Base-by-base conservation (phyloP, 257 asterid genomes). In the Salvia rosmarinus region DNA sequence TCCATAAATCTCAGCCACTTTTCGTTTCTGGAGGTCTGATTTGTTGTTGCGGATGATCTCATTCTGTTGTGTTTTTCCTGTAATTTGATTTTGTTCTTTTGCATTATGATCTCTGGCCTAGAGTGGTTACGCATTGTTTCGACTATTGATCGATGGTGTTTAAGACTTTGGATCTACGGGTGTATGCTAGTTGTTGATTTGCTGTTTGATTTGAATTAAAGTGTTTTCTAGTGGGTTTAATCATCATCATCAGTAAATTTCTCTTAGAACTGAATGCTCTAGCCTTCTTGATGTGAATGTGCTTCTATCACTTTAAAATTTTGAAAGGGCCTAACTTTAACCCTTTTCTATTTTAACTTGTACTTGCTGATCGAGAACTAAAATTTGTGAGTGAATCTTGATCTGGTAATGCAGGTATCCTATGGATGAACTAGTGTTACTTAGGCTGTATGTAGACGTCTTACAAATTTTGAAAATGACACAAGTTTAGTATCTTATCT, bases 21-120 rank as follows among this genome's bases (percentile, higher is more conserved):
- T 94, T 94, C 55, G 99, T 94, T 0, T 94, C 99, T 14, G 99
- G 99, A 89, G 97, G 99, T 95, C 60, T 76, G 62, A 9, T 66
- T 37, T 39, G 10, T 49, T 58, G 7, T 28, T 50, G 54, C 9
- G 11, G 1, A 0, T 44, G 17, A 25, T 75, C 23, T 14, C 2
- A 20, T 54, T 28, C 51, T n/a, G 35, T 21, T 21, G 21, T 37
- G 19, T 28, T 11, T 35, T 11, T 17, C 40, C 2, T 39, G 7
- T 5, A 6, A 10, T 32, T 63, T 25, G 6, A 46, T 55, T 11
- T 70, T 60, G 20, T 23, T 30, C 64, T 43, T 43, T 49, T 16
- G 69, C 56, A 37, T 21, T 67, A 14, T 60, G 65, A 54, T 62
- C 68, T 50, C 60, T 47, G 68, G 28, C 80, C 67, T 28, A 6